A percentile compares a stretch with the other conserved stretches of the same genome.
Evolutionary conservation across 1,284 basidiomycete species (phyloP).

Genomic region (Leucoagaricus sp.): DNA sequence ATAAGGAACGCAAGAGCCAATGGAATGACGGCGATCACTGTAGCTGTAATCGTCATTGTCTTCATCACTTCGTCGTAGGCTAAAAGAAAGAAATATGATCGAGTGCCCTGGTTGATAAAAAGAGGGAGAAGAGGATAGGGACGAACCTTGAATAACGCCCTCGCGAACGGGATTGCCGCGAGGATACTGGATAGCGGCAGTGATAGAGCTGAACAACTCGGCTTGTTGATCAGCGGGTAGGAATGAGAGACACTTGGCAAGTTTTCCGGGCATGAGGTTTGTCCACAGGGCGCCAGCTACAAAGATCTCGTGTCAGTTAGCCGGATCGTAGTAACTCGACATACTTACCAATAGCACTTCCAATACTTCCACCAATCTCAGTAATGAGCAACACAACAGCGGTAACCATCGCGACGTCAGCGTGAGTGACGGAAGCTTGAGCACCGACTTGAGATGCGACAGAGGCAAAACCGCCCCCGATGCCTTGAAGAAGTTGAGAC

Average conservation of each 20-base stretch:
- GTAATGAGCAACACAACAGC: conserved; percentile 81
- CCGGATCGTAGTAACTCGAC: conserved; percentile 4
- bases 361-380: conserved; percentile 76
- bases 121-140: background rate
- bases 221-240: conserved; percentile 36
- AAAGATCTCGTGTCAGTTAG: background rate
- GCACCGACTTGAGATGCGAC: conserved; percentile 73
- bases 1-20: conserved; percentile 41
- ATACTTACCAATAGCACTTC: conserved; percentile 60
- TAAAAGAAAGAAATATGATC: conserved; percentile 23
- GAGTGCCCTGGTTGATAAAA: no score
- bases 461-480: conserved; percentile 79
- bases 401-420: conserved; percentile 80
- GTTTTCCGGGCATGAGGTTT: conserved; percentile 57
- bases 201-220: conserved; percentile 54
- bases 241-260: conserved; percentile 54
- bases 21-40: conserved; percentile 40
- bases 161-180: conserved; percentile 54
- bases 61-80: conserved; percentile 60
- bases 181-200: conserved; percentile 43
- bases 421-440: conserved; percentile 76
- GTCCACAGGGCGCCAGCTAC: conserved; percentile 62
- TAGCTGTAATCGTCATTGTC: conserved; percentile 49
- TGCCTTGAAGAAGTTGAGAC: conserved; percentile 76
- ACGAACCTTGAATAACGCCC: conserved; percentile 55